phyloP scores from a whole-genome alignment of 495 filamentous ascomycete genomes.

The Penicillium manginii region DNA sequence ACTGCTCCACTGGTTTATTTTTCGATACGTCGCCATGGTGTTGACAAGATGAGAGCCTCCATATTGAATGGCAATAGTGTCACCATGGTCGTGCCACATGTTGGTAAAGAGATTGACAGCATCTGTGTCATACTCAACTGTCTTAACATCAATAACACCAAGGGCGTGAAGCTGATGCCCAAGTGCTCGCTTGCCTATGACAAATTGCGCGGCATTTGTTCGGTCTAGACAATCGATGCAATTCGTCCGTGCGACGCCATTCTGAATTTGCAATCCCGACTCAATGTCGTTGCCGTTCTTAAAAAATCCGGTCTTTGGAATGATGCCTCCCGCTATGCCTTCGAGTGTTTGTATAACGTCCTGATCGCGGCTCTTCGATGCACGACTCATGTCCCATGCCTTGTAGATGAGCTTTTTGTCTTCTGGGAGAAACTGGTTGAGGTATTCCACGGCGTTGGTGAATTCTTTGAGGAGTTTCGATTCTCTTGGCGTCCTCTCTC shows the following conservation, averaged over 20 bases:
- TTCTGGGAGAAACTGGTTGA: slow-evolving; percentile 89
- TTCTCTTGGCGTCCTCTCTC: slow-evolving; percentile 89
- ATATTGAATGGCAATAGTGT: slow-evolving; percentile 97
- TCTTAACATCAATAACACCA: slow-evolving; percentile 78
- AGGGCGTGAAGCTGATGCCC: slow-evolving; percentile 92
- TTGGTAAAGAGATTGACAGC: slow-evolving; percentile 94
- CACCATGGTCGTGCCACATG: slow-evolving; percentile 95
- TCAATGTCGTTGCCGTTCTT: slow-evolving; percentile 78
- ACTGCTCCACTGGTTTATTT: slow-evolving; percentile 98
- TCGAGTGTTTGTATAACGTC: slow-evolving; percentile 95
- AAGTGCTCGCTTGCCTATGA: slow-evolving; percentile 93
- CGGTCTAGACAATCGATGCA: slow-evolving; percentile 97
- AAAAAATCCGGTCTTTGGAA: slow-evolving; percentile 89
- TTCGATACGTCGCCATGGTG: slow-evolving; percentile 98
- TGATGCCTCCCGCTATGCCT: slow-evolving; percentile 81
- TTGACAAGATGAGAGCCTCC: slow-evolving; percentile 97
- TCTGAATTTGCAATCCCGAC: slow-evolving; percentile 72
- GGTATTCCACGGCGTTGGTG: slow-evolving; percentile 83
- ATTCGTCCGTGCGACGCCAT: slow-evolving; percentile 92
- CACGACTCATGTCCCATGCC: slow-evolving; percentile 97
- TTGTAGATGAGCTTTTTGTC: slow-evolving; percentile 88
- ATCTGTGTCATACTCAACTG: slow-evolving; percentile 91
- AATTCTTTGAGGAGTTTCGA: slow-evolving; percentile 89
- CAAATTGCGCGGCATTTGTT: slow-evolving; percentile 97
- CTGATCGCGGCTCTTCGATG: slow-evolving; percentile 91